phyloP scores from a whole-genome alignment of 75 land plant species.

The Adiantum capillusveneris region DNA sequence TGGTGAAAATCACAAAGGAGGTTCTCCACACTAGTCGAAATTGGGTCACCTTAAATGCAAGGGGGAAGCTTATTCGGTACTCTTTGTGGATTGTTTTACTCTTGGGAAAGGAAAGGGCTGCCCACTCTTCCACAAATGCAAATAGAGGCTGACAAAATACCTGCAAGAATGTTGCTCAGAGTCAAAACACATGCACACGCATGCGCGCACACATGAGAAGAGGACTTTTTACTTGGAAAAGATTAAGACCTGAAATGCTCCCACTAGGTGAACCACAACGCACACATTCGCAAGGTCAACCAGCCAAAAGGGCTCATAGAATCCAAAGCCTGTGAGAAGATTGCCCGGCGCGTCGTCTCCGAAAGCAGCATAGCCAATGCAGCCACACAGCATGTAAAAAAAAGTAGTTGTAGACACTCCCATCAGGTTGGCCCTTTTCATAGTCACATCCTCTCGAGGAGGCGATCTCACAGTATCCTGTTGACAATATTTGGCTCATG shows the following conservation, averaged over 20 bases:
- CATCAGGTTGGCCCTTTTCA: constrained; percentile 4
- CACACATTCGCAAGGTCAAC: constrained; percentile 25
- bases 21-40: constrained; percentile 16
- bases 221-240: neutral
- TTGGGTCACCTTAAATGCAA: neutral
- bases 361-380: constrained; percentile 25
- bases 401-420: constrained; percentile 4
- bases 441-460: neutral
- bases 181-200: neutral
- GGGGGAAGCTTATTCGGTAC: constrained; percentile 20
- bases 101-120: constrained; percentile 9
- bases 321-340: constrained; percentile 28
- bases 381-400: constrained; percentile 6
- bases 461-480: constrained; percentile 8
- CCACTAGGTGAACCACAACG: constrained; percentile 29
- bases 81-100: constrained; percentile 31
- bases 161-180: constrained; percentile 13
- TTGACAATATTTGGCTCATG: neutral
- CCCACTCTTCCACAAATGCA: constrained; percentile 44
- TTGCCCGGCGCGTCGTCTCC: constrained; percentile 34
- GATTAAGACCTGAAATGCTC: constrained; percentile 34
- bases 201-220: neutral
- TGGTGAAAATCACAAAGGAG: constrained; percentile 14
- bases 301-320: constrained; percentile 30
- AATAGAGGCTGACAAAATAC: constrained; percentile 61